These are phyloP conservation scores for Backusella mclennaniae DNA, from an alignment of 192 early-diverging fungal species.

Conservation along the genomic window DNA sequence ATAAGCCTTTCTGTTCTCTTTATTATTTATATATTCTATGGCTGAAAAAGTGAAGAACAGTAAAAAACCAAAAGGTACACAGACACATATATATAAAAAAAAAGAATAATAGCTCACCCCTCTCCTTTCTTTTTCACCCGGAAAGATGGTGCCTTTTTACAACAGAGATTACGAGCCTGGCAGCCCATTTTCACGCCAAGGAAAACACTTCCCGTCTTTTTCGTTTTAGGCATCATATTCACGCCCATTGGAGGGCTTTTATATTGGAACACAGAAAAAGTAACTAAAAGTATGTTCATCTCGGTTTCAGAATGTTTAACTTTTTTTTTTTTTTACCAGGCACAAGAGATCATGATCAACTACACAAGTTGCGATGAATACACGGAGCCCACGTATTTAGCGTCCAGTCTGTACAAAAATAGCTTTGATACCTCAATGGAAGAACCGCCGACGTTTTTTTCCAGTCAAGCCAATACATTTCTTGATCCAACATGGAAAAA, in stretches of 20 bases:
- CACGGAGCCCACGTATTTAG: conserved; percentile 2
- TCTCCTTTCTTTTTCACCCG: not conserved
- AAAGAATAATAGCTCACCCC: not conserved
- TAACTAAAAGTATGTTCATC: not conserved
- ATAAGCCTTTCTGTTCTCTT: not conserved
- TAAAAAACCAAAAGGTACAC: conserved; percentile 14
- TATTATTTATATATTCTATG: not conserved
- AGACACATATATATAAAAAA: too few relatives aligned
- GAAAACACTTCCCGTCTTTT: conserved; percentile 92
- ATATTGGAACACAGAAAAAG: conserved; percentile 62
- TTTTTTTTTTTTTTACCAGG: conserved; percentile 19
- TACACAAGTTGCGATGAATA: conserved; percentile 41
- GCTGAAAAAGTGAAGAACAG: conserved; percentile 15
- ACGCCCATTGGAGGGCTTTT: conserved; percentile 88
- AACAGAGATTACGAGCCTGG: conserved; percentile 96
- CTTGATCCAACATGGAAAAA: conserved; percentile 18
- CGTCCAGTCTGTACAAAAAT: conserved; percentile 21
- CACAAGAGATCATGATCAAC: conserved; percentile 46
- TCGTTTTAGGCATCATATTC: conserved; percentile 89
- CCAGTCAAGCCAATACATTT: conserved; percentile 15
- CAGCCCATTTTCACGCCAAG: conserved; percentile 96
- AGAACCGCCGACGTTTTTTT: conserved; percentile 22
- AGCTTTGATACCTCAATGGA: not conserved
- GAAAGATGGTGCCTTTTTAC: conserved; percentile 88
- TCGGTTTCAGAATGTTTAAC: conserved; percentile 37